Evolutionary conservation across 805 yeast genomes (phyloP).

Genomic region (Grigorovia yakushimaensis): DNA sequence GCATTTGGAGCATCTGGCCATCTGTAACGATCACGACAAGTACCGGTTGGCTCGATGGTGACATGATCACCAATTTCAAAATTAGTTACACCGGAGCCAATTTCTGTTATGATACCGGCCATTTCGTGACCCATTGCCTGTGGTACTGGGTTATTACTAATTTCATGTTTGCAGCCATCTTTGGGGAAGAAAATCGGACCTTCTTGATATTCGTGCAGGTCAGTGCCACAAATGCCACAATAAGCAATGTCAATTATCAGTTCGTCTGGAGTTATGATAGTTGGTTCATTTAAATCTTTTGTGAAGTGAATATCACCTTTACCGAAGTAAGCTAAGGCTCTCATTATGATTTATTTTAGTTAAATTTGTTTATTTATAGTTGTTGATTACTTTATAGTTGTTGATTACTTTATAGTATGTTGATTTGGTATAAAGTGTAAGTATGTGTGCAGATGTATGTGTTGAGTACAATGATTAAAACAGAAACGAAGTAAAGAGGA

Average conservation of each 20-base stretch:
- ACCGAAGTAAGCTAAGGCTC: slow-evolving; percentile 40
- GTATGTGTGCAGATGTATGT: no score
- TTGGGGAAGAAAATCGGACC: slow-evolving; percentile 52
- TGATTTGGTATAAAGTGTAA: not conserved
- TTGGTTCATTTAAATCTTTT: slow-evolving; percentile 29
- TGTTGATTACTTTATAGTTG: no score
- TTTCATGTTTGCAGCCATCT: slow-evolving; percentile 29
- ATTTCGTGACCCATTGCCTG: slow-evolving; percentile 48
- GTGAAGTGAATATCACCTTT: slow-evolving; percentile 37
- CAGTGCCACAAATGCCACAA: slow-evolving; percentile 60
- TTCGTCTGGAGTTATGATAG: slow-evolving; percentile 30
- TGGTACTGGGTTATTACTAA: slow-evolving; percentile 33
- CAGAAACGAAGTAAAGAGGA: no score
- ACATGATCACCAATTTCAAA: slow-evolving; percentile 48
- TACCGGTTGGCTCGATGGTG: slow-evolving; percentile 52
- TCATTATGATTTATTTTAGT: slow-evolving; percentile 29
- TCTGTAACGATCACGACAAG: slow-evolving; percentile 40
- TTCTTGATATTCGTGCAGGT: slow-evolving; percentile 45
- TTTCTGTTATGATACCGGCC: slow-evolving; percentile 35
- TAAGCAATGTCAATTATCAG: slow-evolving; percentile 37
- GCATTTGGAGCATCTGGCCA: slow-evolving; percentile 32
- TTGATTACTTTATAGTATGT: no score
- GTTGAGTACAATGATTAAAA: no score
- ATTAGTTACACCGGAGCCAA: slow-evolving; percentile 38
- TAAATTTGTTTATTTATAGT: not conserved